Evolutionary conservation across 2,329 filamentous ascomycete genomes (phyloP), one percentile per base, ranked within the genome.

Genomic region (Diaporthe velutina): DNA sequence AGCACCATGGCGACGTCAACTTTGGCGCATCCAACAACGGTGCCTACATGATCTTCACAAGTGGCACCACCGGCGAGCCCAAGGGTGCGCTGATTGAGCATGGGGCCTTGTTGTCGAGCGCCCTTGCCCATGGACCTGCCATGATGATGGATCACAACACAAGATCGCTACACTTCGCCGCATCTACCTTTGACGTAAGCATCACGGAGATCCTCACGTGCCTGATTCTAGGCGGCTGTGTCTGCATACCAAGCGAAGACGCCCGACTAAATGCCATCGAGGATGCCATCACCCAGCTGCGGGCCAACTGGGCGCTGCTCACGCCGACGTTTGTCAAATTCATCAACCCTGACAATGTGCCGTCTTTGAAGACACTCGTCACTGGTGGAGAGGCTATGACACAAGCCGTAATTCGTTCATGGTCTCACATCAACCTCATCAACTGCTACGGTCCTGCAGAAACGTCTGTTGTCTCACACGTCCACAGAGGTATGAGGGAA

Each of bases 1-100:
- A 42, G 70, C 78, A 33, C 67, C 77, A 33, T 42, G 38, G 28
- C 17, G 54, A 28, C 28, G 25, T 57, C 40, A 25, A 19, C 45
- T 30, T 22, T 12, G 67, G n/a, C 38, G 42, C 67, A 28, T 45
- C 25, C 7, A 30, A 58, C 35, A 70, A 70, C 12, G 54, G 52
- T 45, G 67, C 67, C 33, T 70, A 55, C 15, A 57, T 95, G 75
- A 94, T 95, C 55, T 95, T 95, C 79, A 95, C 93, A 0, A 93
- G 91, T 74, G 90, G 93, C 10, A 94, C 93, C 0, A 95, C 93
- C 0, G 93, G 93, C 1, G 83, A 90, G 0, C 93, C 93, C 0
- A 95, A 95, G 83, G 93, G 93, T 2, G 93, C 95, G 9, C 78
- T 83, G 1, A 28, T 80, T 17, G 76, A 35, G 33, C 73, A 78